Percentiles rank a stretch among this genome's conserved stretches.
Conservation (phyloP, 2,329 filamentous ascomycete genomes). For the Cercospora nicotianae region DNA sequence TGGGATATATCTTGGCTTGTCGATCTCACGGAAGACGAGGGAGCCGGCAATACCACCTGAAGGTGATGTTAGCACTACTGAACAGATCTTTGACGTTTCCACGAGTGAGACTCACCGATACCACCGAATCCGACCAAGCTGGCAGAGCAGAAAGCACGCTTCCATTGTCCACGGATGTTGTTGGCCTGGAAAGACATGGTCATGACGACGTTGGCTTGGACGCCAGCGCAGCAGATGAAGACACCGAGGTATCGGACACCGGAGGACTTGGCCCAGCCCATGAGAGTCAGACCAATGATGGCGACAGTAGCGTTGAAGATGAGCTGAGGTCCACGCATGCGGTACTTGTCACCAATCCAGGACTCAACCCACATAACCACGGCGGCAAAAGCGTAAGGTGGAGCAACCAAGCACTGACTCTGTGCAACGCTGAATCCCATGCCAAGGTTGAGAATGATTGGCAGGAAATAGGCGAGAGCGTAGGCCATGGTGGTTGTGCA, state of each 20-base stretch:
- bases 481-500: conserved; percentile 70
- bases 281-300: conserved; percentile 68
- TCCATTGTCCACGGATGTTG: conserved; percentile 85
- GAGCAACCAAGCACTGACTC: conserved; percentile 70
- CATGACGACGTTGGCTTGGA: conserved; percentile 74
- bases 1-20: conserved; percentile 27
- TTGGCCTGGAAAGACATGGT: conserved; percentile 80
- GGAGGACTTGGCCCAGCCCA: conserved; percentile 63
- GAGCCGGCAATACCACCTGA: conserved; percentile 29
- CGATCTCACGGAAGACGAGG: conserved; percentile 24
- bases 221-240: conserved; percentile 70
- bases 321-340: conserved; percentile 67
- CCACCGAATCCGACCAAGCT: conserved; percentile 71
- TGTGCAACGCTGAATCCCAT: conserved; percentile 65
- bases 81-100: conserved; percentile 26
- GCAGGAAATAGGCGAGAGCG: conserved; percentile 74
- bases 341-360: conserved; percentile 40
- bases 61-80: conserved; percentile 24
- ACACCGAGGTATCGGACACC: conserved; percentile 69
- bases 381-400: conserved; percentile 65
- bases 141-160: conserved; percentile 73
- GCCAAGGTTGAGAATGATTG: conserved; percentile 64
- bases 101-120: conserved; percentile 40
- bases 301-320: conserved; percentile 62
- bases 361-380: conserved; percentile 58